phyloP scores from a whole-genome alignment of 75 land plant species.

The Pinus taeda region DNA sequence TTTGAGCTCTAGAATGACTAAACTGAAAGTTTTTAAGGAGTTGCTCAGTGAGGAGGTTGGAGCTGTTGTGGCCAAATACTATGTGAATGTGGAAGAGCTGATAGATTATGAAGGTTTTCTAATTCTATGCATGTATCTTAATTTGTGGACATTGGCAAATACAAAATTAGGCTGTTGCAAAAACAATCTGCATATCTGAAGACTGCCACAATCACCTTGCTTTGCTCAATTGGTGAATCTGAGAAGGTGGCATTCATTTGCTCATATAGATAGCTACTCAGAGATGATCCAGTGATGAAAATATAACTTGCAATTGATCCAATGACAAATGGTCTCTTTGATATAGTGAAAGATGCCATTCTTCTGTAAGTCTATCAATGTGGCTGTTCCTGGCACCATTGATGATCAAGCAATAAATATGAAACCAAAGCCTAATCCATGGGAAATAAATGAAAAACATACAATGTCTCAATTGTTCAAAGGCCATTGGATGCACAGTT shows the following conservation, averaged over 20 bases:
- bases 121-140: slow-evolving; percentile 1
- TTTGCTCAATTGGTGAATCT: slow-evolving; percentile 46
- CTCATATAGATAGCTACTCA: slow-evolving; percentile 44
- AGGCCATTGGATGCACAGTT: slow-evolving; percentile 60
- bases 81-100: too few species aligned
- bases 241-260: slow-evolving; percentile 48
- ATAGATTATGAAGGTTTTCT: neutral
- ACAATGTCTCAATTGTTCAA: slow-evolving; percentile 51
- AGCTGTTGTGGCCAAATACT: too few species aligned
- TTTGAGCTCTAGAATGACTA: too few species aligned
- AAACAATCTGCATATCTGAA: slow-evolving; percentile 28
- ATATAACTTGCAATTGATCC: slow-evolving; percentile 40
- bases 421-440: slow-evolving; percentile 44
- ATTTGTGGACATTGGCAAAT: neutral
- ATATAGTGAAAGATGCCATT: slow-evolving; percentile 41
- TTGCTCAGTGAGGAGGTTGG: too few species aligned
- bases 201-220: slow-evolving; percentile 34
- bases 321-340: slow-evolving; percentile 34
- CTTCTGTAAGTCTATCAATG: slow-evolving; percentile 44
- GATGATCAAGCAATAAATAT: slow-evolving; percentile 45
- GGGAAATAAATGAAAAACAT: slow-evolving; percentile 58
- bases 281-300: slow-evolving; percentile 26
- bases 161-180: slow-evolving; percentile 12
- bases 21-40: too few species aligned
- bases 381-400: slow-evolving; percentile 55